These are phyloP conservation scores for Remersonia thermophila DNA, from an alignment of 2,329 filamentous ascomycete species.

Conservation along the genomic window DNA sequence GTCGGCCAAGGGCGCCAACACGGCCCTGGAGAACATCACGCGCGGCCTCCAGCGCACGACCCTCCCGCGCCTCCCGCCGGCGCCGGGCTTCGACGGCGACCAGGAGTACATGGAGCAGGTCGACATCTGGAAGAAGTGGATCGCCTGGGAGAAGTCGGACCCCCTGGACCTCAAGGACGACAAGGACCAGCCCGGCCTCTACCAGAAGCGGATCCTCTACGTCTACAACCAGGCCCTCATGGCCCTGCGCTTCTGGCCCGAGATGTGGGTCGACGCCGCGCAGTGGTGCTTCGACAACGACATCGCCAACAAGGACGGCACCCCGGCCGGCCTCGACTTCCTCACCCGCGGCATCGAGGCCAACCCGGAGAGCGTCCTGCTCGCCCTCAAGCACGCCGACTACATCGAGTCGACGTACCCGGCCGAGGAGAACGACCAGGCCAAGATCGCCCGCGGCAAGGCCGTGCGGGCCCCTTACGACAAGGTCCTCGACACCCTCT, in stretches of 20 bases:
- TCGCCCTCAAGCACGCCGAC: constrained; percentile 83
- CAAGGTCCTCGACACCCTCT: constrained; percentile 73
- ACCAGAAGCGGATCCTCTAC: constrained; percentile 70
- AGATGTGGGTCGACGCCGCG: constrained; percentile 90
- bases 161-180: constrained; percentile 77
- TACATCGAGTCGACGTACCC: constrained; percentile 69
- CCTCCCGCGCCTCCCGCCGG: constrained; percentile 69
- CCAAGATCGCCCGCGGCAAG: constrained; percentile 61
- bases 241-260: constrained; percentile 86
- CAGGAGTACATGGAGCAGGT: constrained; percentile 76
- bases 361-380: constrained; percentile 84
- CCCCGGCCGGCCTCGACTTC: constrained; percentile 57
- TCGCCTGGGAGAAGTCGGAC: constrained; percentile 89
- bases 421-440: constrained; percentile 63
- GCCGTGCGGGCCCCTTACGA: constrained; percentile 77
- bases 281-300: constrained; percentile 82
- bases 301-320: constrained; percentile 46
- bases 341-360: constrained; percentile 71
- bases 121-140: constrained; percentile 84
- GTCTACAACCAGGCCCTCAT: constrained; percentile 90
- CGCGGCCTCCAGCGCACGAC: constrained; percentile 64
- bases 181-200: constrained; percentile 63
- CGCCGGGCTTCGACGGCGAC: constrained; percentile 75
- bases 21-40: constrained; percentile 80
- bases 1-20: constrained; percentile 85